Percentiles rank a stretch among this genome's conserved stretches.
phyloP scores from a whole-genome alignment of 352 stramenopile genomes.

The Globisporangium uncinulatum region DNA sequence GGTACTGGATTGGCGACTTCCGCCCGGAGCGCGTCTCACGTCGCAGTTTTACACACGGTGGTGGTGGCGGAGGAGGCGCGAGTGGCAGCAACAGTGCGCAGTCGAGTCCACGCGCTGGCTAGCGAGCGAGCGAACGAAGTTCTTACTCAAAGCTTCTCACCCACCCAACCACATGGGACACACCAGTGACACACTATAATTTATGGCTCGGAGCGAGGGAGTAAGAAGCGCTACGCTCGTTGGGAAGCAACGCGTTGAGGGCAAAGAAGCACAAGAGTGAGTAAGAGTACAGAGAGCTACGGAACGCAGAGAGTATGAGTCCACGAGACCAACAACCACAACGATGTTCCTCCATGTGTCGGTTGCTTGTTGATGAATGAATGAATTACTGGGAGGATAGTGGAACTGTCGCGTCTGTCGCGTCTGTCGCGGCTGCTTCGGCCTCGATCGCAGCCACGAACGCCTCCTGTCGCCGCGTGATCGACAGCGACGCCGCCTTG shows the following conservation, averaged over 20 bases:
- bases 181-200: neutral
- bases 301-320: no score
- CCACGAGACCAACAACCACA: neutral
- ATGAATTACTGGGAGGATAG: no score
- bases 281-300: no score
- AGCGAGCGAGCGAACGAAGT: neutral
- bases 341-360: slow-evolving; percentile 8
- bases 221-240: neutral
- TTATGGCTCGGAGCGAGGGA: neutral
- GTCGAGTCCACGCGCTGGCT: slow-evolving; percentile 4
- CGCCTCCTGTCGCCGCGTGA: slow-evolving; percentile 34
- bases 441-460: slow-evolving; percentile 55
- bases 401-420: no score
- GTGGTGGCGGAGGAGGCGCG: no score
- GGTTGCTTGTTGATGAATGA: neutral
- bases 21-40: slow-evolving; percentile 37
- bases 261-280: no score
- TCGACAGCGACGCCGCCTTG: slow-evolving; percentile 10
- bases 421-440: slow-evolving; percentile 13
- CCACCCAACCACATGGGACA: neutral
- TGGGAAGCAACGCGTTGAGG: no score
- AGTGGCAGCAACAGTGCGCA: slow-evolving; percentile 11
- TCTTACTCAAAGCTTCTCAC: no score
- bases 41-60: slow-evolving; percentile 6
- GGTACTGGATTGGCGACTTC: slow-evolving; percentile 80